These are phyloP conservation scores for Beauveria rudraprayagi DNA, from an alignment of 2,329 filamentous ascomycete genomes.

Conservation along the genomic window DNA sequence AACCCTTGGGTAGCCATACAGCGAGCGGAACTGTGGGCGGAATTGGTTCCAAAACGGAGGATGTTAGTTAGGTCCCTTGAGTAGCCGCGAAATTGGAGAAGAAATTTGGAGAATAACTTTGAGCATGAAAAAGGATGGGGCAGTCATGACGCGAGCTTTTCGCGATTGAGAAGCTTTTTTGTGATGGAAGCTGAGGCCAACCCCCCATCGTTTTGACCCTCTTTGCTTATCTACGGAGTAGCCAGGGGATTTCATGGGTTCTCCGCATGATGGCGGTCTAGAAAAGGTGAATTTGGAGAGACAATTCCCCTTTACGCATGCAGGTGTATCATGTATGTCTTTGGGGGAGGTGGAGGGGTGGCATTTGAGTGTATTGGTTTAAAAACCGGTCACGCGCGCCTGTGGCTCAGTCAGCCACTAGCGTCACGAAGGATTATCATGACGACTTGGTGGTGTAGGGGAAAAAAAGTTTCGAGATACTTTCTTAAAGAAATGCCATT, in stretches of 20 bases:
- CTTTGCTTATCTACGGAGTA: background rate
- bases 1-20: slow-evolving; percentile 1
- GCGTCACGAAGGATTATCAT: background rate
- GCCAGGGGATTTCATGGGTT: background rate
- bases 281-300: background rate
- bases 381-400: slow-evolving; percentile 6
- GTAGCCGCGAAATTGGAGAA: slow-evolving; percentile 8
- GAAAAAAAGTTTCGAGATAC: too few species aligned
- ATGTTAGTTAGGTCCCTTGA: background rate
- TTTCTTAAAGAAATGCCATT: too few species aligned
- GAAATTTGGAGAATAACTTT: background rate
- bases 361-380: background rate
- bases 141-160: background rate
- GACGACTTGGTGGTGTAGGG: background rate
- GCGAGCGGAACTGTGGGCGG: slow-evolving; percentile 1
- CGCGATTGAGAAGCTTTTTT: too few species aligned
- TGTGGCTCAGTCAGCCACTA: slow-evolving; percentile 1
- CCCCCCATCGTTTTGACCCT: background rate
- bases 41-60: background rate
- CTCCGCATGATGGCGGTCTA: too few species aligned
- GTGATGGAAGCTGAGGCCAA: background rate
- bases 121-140: background rate
- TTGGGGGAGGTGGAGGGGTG: background rate
- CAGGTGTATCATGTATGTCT: too few species aligned
- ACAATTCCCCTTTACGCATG: too few species aligned